phyloP scores from a whole-genome alignment of 2,329 filamentous ascomycete genomes.

The Sarocladium kiliense region DNA sequence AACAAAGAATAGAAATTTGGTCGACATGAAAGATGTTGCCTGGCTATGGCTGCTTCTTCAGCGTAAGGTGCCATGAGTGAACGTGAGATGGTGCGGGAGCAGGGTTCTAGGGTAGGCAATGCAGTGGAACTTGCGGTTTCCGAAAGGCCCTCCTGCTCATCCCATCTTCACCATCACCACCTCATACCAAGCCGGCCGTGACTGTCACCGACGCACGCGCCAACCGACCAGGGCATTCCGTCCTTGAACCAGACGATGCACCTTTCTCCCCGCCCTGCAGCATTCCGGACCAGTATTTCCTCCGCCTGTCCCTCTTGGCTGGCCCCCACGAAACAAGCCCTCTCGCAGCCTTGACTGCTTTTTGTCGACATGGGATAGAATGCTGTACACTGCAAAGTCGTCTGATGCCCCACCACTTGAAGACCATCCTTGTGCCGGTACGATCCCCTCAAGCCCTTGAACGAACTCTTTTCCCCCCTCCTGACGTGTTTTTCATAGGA shows the following conservation, averaged over 20 bases:
- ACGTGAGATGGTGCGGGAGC: too few relatives aligned
- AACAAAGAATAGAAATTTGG: too few relatives aligned
- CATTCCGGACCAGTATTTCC: background rate
- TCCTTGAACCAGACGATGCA: slow-evolving; percentile 2
- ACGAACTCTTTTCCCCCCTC: background rate
- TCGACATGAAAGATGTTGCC: too few relatives aligned
- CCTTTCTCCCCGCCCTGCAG: background rate
- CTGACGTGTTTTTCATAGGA: background rate
- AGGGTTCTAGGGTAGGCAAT: too few relatives aligned
- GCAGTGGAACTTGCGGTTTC: background rate
- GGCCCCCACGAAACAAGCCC: background rate
- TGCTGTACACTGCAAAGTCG: background rate
- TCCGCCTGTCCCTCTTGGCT: background rate
- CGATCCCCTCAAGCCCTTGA: background rate
- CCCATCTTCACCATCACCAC: background rate
- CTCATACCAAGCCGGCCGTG: background rate
- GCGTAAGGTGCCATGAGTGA: too few relatives aligned
- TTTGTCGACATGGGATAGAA: background rate
- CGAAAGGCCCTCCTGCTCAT: too few relatives aligned
- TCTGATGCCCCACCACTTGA: slow-evolving; percentile 2
- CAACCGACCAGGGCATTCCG: background rate
- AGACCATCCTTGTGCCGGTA: background rate
- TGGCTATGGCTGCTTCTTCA: too few relatives aligned
- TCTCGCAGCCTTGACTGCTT: background rate
- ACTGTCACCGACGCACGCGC: slow-evolving; percentile 2